Conservation (phyloP, 192 early-diverging fungal genomes). For the Coemansia biformis region DNA sequence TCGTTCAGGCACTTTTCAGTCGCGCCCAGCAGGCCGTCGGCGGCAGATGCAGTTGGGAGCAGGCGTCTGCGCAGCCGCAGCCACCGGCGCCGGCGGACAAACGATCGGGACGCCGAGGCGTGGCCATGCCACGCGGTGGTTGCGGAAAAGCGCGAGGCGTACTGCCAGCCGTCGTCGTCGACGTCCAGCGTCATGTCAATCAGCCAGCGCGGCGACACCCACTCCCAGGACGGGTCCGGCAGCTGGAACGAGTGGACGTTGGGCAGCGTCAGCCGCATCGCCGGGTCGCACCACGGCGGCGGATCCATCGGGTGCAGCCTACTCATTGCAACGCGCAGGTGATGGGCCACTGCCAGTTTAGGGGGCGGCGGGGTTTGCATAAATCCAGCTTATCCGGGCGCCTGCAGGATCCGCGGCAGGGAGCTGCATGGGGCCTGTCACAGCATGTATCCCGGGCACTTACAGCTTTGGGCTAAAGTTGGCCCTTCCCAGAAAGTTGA, state of each 20-base stretch:
- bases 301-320: constrained; percentile 50
- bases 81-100: constrained; percentile 23
- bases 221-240: constrained; percentile 49
- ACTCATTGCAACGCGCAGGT: not conserved
- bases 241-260: constrained; percentile 54
- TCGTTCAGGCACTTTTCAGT: not conserved
- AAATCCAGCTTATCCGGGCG: too few species aligned
- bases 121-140: constrained; percentile 15
- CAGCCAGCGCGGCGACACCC: constrained; percentile 52
- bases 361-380: too few species aligned
- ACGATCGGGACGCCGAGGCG: constrained; percentile 17
- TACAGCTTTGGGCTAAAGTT: constrained; percentile 47
- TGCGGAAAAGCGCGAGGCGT: constrained; percentile 36
- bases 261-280: constrained; percentile 39
- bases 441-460: too few species aligned
- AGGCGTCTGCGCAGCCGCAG: constrained; percentile 9
- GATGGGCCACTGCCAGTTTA: too few species aligned
- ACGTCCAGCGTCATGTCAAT: constrained; percentile 53
- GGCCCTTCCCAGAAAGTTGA: constrained; percentile 47
- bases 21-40: not conserved
- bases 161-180: constrained; percentile 53
- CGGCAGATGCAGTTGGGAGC: not conserved
- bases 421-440: too few species aligned
- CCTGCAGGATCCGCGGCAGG: too few species aligned
- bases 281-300: constrained; percentile 47